phyloP scores from a whole-genome alignment of 257 asterid species.

The Fraxinus anomala region DNA sequence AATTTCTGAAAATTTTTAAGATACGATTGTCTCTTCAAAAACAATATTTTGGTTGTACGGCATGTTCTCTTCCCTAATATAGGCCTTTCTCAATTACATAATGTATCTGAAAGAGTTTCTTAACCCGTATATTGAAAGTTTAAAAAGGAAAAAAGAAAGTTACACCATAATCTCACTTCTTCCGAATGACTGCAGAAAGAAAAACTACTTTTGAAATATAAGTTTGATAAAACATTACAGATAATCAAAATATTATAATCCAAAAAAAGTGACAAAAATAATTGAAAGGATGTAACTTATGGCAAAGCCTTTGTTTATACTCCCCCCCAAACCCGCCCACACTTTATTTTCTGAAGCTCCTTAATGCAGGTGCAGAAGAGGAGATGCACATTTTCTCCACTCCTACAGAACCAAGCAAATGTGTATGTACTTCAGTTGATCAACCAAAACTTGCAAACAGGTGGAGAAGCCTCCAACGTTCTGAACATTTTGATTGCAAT shows the following conservation, averaged over 20 bases:
- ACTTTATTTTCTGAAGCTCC: neutral
- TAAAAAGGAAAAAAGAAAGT: too few relatives aligned
- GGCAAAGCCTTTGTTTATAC: too few relatives aligned
- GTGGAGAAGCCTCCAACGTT: neutral
- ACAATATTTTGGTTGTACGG: neutral
- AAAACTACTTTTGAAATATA: neutral
- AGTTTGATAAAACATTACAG: too few relatives aligned
- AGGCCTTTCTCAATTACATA: neutral
- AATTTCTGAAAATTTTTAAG: neutral
- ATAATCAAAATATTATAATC: neutral
- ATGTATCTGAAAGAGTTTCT: neutral
- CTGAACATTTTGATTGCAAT: neutral
- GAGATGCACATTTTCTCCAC: neutral
- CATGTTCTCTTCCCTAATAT: neutral
- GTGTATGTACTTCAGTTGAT: neutral
- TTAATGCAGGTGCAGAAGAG: neutral
- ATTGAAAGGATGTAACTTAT: neutral
- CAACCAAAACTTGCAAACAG: neutral
- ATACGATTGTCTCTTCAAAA: neutral
- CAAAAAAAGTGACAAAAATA: neutral
- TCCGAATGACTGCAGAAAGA: too few relatives aligned
- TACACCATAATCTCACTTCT: too few relatives aligned
- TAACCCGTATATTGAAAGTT: neutral
- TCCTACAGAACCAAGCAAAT: neutral
- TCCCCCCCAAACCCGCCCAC: too few relatives aligned